Evolutionary conservation across 139 green algal species (phyloP).

Genomic region (Chlamydomonas sp.): DNA sequence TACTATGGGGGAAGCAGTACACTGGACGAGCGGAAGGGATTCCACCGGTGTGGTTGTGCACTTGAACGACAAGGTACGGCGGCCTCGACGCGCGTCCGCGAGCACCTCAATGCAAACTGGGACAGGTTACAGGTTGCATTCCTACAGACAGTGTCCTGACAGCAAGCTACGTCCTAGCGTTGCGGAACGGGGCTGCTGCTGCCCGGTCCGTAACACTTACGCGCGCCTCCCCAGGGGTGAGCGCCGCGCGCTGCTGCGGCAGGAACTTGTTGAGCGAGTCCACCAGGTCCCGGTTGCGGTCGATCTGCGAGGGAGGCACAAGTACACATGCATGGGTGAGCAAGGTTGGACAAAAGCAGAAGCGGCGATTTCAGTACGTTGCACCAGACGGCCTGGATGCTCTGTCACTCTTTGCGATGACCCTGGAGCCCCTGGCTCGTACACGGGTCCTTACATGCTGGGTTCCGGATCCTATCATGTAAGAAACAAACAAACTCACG

Average conservation of each 20-base stretch:
- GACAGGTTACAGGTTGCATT: neutral
- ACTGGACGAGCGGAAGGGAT: neutral
- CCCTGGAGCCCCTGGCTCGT: neutral
- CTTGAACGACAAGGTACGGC: neutral
- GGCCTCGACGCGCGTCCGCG: neutral
- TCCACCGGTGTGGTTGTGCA: neutral
- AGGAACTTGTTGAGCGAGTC: slow-evolving; percentile 82
- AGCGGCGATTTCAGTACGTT: neutral
- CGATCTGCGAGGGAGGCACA: slow-evolving; percentile 52
- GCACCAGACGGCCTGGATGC: neutral
- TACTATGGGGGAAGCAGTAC: neutral
- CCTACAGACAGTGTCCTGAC: neutral
- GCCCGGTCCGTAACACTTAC: neutral
- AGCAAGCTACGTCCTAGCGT: neutral
- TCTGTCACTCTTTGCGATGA: neutral
- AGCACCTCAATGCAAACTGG: neutral
- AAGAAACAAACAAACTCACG: neutral
- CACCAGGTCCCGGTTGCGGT: slow-evolving; percentile 81
- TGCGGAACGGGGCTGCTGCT: neutral
- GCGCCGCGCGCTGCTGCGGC: slow-evolving; percentile 71
- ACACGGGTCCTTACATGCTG: no score
- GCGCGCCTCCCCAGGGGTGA: slow-evolving; percentile 63
- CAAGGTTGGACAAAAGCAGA: neutral
- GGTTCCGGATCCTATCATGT: no score
- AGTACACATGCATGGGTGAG: neutral